Conservation (phyloP, 257 asterid species). For the Solanum appendiculatum region DNA sequence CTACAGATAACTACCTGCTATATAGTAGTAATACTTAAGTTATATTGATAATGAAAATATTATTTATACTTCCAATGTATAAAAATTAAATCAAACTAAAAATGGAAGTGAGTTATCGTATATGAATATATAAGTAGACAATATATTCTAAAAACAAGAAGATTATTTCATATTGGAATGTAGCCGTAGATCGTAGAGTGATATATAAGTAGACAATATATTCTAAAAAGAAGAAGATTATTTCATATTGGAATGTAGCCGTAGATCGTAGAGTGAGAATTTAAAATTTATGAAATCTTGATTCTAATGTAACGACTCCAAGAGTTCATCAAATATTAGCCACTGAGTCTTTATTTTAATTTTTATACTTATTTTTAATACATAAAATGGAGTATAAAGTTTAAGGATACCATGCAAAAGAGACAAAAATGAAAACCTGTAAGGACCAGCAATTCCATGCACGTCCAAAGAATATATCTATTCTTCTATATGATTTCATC, state of each 20-base stretch:
- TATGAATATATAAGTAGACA: background rate
- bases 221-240: background rate
- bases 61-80: background rate
- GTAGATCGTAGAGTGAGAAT: background rate
- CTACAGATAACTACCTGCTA: background rate
- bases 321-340: background rate
- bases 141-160: background rate
- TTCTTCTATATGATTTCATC: background rate
- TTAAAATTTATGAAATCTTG: background rate
- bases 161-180: background rate
- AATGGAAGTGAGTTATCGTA: background rate
- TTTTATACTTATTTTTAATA: too few relatives aligned
- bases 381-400: background rate
- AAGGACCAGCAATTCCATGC: constrained; percentile 7
- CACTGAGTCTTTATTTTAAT: background rate
- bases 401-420: background rate
- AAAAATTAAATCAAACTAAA: background rate
- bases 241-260: fast-evolving
- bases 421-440: constrained; percentile 1
- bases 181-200: fast-evolving
- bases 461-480: background rate
- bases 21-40: background rate
- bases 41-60: background rate
- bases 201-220: background rate
- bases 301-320: background rate